phyloP scores from a whole-genome alignment of 805 yeast genomes.

The Yamadazyma scolyti region DNA sequence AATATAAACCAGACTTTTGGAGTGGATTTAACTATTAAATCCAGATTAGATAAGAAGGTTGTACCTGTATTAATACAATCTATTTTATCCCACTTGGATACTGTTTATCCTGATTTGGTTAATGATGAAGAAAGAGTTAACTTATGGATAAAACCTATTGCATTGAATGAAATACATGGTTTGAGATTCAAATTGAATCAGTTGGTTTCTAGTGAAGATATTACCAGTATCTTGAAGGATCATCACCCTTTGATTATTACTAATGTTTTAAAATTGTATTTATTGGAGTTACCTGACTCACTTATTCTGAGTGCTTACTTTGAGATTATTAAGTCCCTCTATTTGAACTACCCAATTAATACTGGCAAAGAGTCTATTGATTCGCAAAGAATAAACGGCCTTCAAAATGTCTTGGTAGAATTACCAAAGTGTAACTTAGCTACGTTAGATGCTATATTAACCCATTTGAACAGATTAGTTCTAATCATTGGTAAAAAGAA shows the following conservation, averaged over 20 bases:
- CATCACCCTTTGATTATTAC: conserved; percentile 59
- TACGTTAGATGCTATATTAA: conserved; percentile 73
- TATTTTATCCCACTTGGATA: conserved; percentile 64
- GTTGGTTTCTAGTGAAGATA: conserved; percentile 23
- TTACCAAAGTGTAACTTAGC: conserved; percentile 71
- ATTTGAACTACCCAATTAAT: conserved; percentile 36
- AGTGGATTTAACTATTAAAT: conserved; percentile 65
- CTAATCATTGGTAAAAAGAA: conserved; percentile 41
- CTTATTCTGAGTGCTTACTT: conserved; percentile 61
- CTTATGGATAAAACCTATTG: conserved; percentile 67
- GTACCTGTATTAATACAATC: conserved; percentile 69
- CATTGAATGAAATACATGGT: conserved; percentile 56
- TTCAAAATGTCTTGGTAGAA: conserved; percentile 63
- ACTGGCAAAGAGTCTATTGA: conserved; percentile 34
- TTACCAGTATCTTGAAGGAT: conserved; percentile 29
- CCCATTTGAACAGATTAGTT: conserved; percentile 68
- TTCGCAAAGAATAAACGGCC: conserved; percentile 52
- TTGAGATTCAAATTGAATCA: conserved; percentile 54
- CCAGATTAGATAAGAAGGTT: conserved; percentile 65
- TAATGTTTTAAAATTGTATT: conserved; percentile 65
- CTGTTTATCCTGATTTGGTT: conserved; percentile 61
- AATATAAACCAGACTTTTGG: conserved; percentile 73
- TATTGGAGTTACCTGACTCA: conserved; percentile 78
- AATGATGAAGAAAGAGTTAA: conserved; percentile 66
- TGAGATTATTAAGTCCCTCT: conserved; percentile 67